Conservation (phyloP, 1,139 yeast species). For the Candida albicans region DNA sequence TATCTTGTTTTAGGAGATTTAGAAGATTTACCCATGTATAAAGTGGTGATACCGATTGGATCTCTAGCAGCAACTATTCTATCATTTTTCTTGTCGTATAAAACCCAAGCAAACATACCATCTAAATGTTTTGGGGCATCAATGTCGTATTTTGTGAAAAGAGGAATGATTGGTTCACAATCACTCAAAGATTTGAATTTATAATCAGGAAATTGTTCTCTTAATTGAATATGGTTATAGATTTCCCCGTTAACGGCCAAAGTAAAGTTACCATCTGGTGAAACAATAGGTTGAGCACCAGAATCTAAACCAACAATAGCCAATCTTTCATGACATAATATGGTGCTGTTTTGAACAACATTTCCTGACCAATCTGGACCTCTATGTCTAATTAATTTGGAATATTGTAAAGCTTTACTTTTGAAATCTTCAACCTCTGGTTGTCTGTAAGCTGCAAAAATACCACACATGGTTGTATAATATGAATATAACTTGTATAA, state of each 20-base stretch:
- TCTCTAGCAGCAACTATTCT: constrained; percentile 96
- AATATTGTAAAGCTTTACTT: constrained; percentile 80
- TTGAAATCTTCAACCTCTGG: constrained; percentile 80
- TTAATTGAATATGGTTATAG: constrained; percentile 89
- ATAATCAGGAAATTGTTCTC: constrained; percentile 73
- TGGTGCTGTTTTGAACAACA: constrained; percentile 71
- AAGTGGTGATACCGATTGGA: constrained; percentile 95
- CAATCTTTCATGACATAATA: constrained; percentile 89
- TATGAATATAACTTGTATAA: not conserved
- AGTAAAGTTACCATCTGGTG: constrained; percentile 68
- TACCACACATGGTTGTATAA: constrained; percentile 78
- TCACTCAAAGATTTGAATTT: constrained; percentile 84
- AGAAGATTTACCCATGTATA: constrained; percentile 88
- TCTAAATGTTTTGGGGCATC: constrained; percentile 93
- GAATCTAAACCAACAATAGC: constrained; percentile 94
- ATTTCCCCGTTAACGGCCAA: constrained; percentile 97
- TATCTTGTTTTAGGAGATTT: constrained; percentile 71
- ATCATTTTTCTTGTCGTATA: constrained; percentile 81
- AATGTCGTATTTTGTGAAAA: constrained; percentile 78
- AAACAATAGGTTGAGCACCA: constrained; percentile 96
- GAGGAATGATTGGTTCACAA: constrained; percentile 96
- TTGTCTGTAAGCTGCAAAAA: constrained; percentile 87
- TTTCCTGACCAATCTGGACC: constrained; percentile 99
- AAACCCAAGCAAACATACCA: constrained; percentile 97
- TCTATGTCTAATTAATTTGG: constrained; percentile 94